Conservation (phyloP, 768 basidiomycete species). For the Brasilioporus rufonigricans region DNA sequence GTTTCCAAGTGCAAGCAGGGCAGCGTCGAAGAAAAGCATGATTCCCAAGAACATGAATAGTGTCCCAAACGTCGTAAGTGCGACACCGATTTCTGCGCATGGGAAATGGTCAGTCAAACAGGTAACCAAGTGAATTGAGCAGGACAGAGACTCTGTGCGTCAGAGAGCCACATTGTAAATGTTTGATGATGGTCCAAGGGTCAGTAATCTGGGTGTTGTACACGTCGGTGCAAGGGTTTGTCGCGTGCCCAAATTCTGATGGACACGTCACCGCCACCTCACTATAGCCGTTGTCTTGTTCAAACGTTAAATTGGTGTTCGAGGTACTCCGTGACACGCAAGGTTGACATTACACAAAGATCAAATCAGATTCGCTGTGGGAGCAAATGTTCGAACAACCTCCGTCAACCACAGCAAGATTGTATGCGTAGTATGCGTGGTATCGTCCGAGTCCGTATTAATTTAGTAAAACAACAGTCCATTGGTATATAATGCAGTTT, state of each 20-base stretch:
- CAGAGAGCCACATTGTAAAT: constrained; percentile 49
- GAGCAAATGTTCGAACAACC: not conserved
- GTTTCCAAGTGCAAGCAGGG: constrained; percentile 94
- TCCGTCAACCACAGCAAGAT: not conserved
- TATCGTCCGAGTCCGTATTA: constrained; percentile 3
- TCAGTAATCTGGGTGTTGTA: not conserved
- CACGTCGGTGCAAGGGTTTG: not conserved
- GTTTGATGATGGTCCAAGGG: constrained; percentile 6
- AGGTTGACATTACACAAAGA: too few relatives aligned
- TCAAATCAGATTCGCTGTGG: not conserved
- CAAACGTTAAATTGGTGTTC: too few relatives aligned
- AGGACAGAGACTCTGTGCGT: constrained; percentile 43
- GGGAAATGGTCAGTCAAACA: not conserved
- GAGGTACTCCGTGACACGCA: too few relatives aligned
- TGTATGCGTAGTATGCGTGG: constrained; percentile 10
- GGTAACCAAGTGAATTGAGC: not conserved
- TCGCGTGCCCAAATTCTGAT: constrained; percentile 2
- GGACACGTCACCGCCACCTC: constrained; percentile 29
- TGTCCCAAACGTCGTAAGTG: constrained; percentile 91
- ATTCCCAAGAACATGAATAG: constrained; percentile 97
- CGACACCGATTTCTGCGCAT: constrained; percentile 89
- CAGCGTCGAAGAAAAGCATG: constrained; percentile 95
- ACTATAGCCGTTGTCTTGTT: not conserved
- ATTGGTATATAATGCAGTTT: constrained; percentile 15
- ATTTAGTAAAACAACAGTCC: constrained; percentile 14